Evolutionary conservation across 129 eudicot genomes (phyloP).

Genomic region (Centaurea solstitialis): DNA sequence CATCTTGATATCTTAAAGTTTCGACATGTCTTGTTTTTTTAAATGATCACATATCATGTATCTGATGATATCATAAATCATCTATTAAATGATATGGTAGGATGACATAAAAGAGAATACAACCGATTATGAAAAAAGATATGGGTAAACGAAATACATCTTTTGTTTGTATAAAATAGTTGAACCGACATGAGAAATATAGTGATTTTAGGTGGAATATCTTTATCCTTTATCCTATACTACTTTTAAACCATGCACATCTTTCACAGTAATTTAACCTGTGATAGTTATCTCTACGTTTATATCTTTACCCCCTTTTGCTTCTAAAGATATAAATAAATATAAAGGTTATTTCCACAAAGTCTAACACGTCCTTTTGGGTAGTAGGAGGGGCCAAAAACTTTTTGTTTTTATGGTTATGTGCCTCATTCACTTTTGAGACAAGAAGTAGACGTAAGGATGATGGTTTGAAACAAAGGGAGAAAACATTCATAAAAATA

Average conservation of each 20-base stretch:
- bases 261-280: neutral
- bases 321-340: neutral
- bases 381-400: neutral
- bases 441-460: neutral
- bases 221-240: neutral
- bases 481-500: neutral
- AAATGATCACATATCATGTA: neutral
- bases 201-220: neutral
- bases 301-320: neutral
- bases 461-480: constrained; percentile 9
- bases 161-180: neutral
- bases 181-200: too few relatives aligned
- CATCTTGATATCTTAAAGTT: neutral
- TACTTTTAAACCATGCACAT: neutral
- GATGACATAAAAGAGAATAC: neutral
- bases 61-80: neutral
- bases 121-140: neutral
- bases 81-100: neutral
- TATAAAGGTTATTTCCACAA: neutral
- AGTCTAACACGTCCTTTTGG: neutral
- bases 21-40: neutral
- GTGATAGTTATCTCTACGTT: neutral
- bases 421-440: neutral
- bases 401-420: neutral
- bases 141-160: neutral